phyloP scores from a whole-genome alignment of 768 basidiomycete species.

The Sarcodon sp. region DNA sequence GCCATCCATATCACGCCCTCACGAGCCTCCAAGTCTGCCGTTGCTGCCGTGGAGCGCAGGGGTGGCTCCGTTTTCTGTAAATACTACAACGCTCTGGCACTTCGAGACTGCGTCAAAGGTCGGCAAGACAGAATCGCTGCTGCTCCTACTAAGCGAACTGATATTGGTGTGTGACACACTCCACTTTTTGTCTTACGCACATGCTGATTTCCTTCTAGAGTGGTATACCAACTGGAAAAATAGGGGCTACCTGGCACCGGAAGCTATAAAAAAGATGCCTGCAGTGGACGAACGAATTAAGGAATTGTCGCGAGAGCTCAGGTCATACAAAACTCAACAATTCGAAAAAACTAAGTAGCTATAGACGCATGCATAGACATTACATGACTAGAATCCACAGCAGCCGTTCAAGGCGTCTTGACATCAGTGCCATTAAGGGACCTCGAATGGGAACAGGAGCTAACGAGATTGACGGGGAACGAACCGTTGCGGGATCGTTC shows the following conservation, averaged over 20 bases:
- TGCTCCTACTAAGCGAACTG: constrained; percentile 60
- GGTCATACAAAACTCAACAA: constrained; percentile 30
- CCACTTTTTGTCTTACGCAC: too few species aligned
- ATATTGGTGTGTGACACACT: too few species aligned
- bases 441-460: too few species aligned
- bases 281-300: constrained; percentile 60
- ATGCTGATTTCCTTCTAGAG: constrained; percentile 16
- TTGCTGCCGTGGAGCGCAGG: constrained; percentile 65
- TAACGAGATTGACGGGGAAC: too few species aligned
- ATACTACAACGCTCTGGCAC: constrained; percentile 80
- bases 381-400: too few species aligned
- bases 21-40: constrained; percentile 78
- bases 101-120: constrained; percentile 68
- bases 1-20: constrained; percentile 76
- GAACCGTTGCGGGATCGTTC: too few species aligned
- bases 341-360: constrained; percentile 12
- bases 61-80: constrained; percentile 84
- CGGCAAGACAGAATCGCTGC: constrained; percentile 60
- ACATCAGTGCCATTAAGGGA: too few species aligned
- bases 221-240: constrained; percentile 71
- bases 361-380: too few species aligned
- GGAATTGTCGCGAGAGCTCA: constrained; percentile 46
- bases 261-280: constrained; percentile 29
- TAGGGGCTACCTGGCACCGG: constrained; percentile 60
- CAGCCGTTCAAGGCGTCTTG: too few species aligned